A percentile compares a stretch with the other conserved stretches of the same genome.
These are phyloP conservation scores for Vigna angularis DNA, from an alignment of 306 rosid genomes.

Conservation along the genomic window DNA sequence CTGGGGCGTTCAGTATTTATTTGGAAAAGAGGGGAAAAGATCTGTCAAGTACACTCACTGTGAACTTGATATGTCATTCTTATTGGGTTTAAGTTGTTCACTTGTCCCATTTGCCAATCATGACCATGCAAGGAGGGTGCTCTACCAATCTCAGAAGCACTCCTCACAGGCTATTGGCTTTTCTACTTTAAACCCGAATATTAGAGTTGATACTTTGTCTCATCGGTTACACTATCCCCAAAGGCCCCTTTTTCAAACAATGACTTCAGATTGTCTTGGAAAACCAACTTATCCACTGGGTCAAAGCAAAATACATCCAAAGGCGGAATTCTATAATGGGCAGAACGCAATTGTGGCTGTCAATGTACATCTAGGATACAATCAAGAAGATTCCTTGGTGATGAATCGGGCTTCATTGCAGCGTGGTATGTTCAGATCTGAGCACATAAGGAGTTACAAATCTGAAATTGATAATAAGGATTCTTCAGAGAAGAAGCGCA, in stretches of 20 bases:
- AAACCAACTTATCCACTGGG: slow-evolving; percentile 53
- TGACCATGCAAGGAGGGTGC: slow-evolving; percentile 94
- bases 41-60: slow-evolving; percentile 77
- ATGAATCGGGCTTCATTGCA: slow-evolving; percentile 95
- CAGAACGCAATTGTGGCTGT: slow-evolving; percentile 97
- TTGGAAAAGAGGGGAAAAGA: slow-evolving; percentile 61
- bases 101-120: slow-evolving; percentile 93
- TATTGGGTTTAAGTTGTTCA: slow-evolving; percentile 85
- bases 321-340: slow-evolving; percentile 85
- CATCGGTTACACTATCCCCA: slow-evolving; percentile 91
- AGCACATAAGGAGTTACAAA: slow-evolving; percentile 89
- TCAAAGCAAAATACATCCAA: slow-evolving; percentile 57
- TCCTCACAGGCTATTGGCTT: slow-evolving; percentile 95
- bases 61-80: slow-evolving; percentile 89
- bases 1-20: slow-evolving; percentile 73
- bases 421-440: slow-evolving; percentile 98
- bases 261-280: slow-evolving; percentile 88
- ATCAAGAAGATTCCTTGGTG: slow-evolving; percentile 96
- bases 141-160: slow-evolving; percentile 95
- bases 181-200: slow-evolving; percentile 72
- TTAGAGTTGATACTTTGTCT: slow-evolving; percentile 89
- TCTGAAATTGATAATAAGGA: slow-evolving; percentile 87
- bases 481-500: slow-evolving; percentile 74
- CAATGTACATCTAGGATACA: slow-evolving; percentile 92
- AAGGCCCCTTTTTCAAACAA: slow-evolving; percentile 81